A percentile compares a stretch with the other conserved stretches of the same genome.
These are phyloP conservation scores for Fusarium verticillioides DNA, from an alignment of 2,329 filamentous ascomycete species.

Conservation along the genomic window DNA sequence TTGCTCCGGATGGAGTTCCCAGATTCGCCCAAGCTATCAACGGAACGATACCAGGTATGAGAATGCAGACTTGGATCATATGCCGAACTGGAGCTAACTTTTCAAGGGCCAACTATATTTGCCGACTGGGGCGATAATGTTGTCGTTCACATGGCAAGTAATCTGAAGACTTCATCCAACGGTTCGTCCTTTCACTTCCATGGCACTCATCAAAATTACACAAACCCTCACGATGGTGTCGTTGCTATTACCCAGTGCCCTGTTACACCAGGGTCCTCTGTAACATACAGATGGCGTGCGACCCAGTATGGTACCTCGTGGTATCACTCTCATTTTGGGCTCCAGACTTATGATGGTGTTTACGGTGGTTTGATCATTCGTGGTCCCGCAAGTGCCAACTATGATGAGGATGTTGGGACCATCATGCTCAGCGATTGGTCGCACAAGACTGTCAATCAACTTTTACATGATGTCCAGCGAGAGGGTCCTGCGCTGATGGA, in stretches of 20 bases:
- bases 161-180: constrained; percentile 55
- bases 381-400: constrained; percentile 67
- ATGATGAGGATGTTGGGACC: constrained; percentile 71
- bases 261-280: constrained; percentile 60
- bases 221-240: constrained; percentile 68
- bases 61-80: no score
- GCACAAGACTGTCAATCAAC: constrained; percentile 55
- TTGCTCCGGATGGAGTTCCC: constrained; percentile 59
- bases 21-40: constrained; percentile 62
- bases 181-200: constrained; percentile 73
- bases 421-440: constrained; percentile 70
- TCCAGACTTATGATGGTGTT: constrained; percentile 65
- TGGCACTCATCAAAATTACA: constrained; percentile 67
- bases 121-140: constrained; percentile 64
- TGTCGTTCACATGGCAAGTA: constrained; percentile 65
- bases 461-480: constrained; percentile 41
- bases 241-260: constrained; percentile 61
- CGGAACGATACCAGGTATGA: constrained; percentile 62
- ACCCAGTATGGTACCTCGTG: constrained; percentile 66
- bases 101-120: constrained; percentile 61
- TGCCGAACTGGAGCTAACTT: background rate
- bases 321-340: constrained; percentile 71
- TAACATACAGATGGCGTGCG: constrained; percentile 68
- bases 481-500: constrained; percentile 48
- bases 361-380: constrained; percentile 71